Evolutionary conservation across 495 filamentous ascomycete species (phyloP).

Genomic region (Usnea hakonensis): DNA sequence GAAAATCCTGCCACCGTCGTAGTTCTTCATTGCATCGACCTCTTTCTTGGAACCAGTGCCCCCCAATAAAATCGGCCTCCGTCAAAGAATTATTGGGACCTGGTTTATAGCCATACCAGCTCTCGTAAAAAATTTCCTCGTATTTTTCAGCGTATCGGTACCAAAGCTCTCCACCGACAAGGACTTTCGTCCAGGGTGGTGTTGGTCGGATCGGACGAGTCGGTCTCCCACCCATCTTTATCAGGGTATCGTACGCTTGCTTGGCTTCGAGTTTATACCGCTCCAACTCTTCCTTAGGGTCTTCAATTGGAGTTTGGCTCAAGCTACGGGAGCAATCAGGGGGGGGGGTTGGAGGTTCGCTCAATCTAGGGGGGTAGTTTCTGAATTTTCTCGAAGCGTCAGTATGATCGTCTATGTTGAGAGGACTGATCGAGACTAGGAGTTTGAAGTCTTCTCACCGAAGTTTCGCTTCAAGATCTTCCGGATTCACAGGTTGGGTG

Average conservation of each 20-base stretch:
- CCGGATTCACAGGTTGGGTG: neutral
- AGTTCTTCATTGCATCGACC: neutral
- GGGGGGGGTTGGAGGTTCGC: neutral
- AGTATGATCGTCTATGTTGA: conserved; percentile 6
- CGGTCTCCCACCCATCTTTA: neutral
- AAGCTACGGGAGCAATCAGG: neutral
- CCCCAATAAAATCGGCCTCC: neutral
- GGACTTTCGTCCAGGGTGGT: neutral
- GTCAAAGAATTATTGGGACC: too few relatives aligned
- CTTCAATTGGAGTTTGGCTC: neutral
- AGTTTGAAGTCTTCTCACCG: conserved; percentile 5
- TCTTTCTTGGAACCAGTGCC: too few relatives aligned
- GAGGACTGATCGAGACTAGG: neutral
- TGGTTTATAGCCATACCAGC: neutral
- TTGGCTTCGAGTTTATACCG: neutral
- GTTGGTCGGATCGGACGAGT: neutral
- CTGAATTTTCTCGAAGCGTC: conserved; percentile 4
- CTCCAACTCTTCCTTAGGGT: neutral
- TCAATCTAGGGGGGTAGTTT: neutral
- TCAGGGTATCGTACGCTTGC: neutral
- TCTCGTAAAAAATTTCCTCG: neutral
- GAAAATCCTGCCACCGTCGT: neutral
- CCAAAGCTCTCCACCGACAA: neutral
- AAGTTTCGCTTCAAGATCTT: conserved; percentile 4
- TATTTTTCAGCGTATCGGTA: neutral